Evolutionary conservation across 169 alveolate genomes (phyloP), one percentile per base, ranked within the genome.

Genomic region (Plasmodium berghei): DNA sequence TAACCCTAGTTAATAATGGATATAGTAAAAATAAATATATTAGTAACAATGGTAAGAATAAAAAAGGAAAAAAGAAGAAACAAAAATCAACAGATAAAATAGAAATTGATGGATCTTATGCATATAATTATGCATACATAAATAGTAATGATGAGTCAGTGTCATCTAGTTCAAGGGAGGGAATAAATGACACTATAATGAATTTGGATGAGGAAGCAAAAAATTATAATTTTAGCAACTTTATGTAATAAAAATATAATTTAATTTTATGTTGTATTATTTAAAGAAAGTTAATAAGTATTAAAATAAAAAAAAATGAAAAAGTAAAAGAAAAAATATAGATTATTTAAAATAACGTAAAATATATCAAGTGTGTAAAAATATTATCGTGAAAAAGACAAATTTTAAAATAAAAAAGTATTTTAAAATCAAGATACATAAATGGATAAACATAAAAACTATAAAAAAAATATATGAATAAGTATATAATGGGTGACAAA

Each of bases 151-250:
- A 75, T 64, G 73, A 56, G 34, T 77, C 89, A 8, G 20, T 70
- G 12, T n/a, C 6, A 69, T 77, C 89, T 49, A 77, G 71, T n/a
- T 56, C 89, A 54, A 46, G 48, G 20, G 89, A 77, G 42, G 62
- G 48, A 10, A 70, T n/a, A 45, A 54, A 77, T 58, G 75, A 59
- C 22, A 77, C 89, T 18, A 77, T 77, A 67, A 77, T 77, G 89
- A 66, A 77, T 77, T 77, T 77, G 52, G 89, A 77, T 34, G 89
- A 77, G 40, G 89, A 77, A 77, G 54, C 66, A 77, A 77, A 40
- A 1, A 77, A 77, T 56, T 77, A 77, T 26, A 63, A 77, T 20
- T 45, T 77, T 59, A 42, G 34, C 45, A 45, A 1, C 45, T 73
- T 18, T 34, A 59, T 73, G 52, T 58, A 49, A 73, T 12, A 0